These are phyloP conservation scores for Lavandula angustifolia DNA, from an alignment of 257 asterid genomes.

Conservation along the genomic window DNA sequence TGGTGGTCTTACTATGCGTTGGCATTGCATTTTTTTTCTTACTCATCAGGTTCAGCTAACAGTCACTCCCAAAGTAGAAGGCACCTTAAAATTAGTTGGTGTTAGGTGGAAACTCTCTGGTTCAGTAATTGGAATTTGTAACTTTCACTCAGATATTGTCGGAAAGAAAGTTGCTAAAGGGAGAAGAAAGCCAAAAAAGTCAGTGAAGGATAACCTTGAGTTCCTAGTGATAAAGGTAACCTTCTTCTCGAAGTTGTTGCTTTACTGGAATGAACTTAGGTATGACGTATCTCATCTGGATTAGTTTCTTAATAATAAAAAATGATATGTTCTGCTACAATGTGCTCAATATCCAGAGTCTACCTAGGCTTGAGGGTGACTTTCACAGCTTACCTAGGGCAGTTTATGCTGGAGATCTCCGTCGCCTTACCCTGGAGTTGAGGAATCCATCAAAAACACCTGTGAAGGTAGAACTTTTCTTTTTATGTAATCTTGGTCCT, in stretches of 20 bases:
- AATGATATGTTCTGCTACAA: conserved; percentile 29
- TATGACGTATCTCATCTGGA: conserved; percentile 21
- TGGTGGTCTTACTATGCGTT: conserved; percentile 25
- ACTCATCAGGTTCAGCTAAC: conserved; percentile 76
- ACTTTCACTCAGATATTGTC: conserved; percentile 60
- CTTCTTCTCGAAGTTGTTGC: conserved; percentile 16
- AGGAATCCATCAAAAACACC: conserved; percentile 76
- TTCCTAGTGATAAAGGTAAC: conserved; percentile 85
- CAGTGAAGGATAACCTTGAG: conserved; percentile 58
- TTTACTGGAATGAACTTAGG: conserved; percentile 26
- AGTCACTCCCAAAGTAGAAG: conserved; percentile 83
- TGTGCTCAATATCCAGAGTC: conserved; percentile 57
- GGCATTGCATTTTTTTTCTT: conserved; percentile 21
- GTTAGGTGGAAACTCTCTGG: conserved; percentile 97
- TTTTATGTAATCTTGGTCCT: conserved; percentile 13
- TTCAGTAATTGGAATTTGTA: conserved; percentile 70
- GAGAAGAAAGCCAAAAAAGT: conserved; percentile 53
- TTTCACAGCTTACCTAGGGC: conserved; percentile 62
- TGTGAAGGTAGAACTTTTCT: conserved; percentile 57
- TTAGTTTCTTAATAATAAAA: conserved; percentile 6
- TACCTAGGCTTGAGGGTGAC: conserved; percentile 87
- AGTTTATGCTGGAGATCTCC: conserved; percentile 81
- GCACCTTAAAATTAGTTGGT: conserved; percentile 78
- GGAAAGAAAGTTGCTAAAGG: conserved; percentile 60
- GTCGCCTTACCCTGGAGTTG: conserved; percentile 76